Percentiles rank a stretch among this genome's conserved stretches.
Conservation (phyloP, 257 asterid genomes). For the Petunia secreta region DNA sequence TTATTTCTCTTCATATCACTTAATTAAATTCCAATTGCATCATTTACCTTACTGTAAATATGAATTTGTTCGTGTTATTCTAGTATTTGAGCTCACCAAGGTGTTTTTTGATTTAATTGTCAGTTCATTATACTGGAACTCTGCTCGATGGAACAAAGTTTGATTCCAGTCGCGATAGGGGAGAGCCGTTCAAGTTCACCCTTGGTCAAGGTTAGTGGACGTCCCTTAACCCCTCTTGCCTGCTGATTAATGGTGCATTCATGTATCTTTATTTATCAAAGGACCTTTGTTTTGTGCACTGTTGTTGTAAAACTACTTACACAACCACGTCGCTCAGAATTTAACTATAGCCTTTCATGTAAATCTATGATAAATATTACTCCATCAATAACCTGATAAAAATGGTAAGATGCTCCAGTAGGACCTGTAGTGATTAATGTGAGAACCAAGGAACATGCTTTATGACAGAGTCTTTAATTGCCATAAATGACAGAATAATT, state of each 20-base stretch:
- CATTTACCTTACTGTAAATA: neutral
- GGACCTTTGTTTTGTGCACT: too few species aligned
- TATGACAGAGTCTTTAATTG: neutral
- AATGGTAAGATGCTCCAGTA: neutral
- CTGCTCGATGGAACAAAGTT: slow-evolving; percentile 73
- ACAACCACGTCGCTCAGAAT: too few species aligned
- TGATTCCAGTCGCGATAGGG: slow-evolving; percentile 75
- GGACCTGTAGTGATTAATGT: neutral
- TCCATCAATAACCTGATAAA: too few species aligned
- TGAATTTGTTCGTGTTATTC: neutral
- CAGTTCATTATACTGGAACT: slow-evolving; percentile 78
- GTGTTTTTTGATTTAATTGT: neutral
- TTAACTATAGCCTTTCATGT: neutral
- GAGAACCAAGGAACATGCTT: neutral
- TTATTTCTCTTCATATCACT: too few species aligned
- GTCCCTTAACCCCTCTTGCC: neutral
- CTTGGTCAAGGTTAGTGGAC: slow-evolving; percentile 68
- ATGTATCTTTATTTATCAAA: too few species aligned
- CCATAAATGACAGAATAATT: neutral
- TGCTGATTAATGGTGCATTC: neutral
- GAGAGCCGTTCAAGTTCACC: slow-evolving; percentile 60
- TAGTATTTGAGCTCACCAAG: neutral
- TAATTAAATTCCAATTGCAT: neutral
- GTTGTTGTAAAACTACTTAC: too few species aligned
- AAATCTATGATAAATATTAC: too few species aligned